A percentile compares a stretch with the other conserved stretches of the same genome.
phyloP scores from a whole-genome alignment of 768 basidiomycete genomes.

The Strobilomyces confusus region DNA sequence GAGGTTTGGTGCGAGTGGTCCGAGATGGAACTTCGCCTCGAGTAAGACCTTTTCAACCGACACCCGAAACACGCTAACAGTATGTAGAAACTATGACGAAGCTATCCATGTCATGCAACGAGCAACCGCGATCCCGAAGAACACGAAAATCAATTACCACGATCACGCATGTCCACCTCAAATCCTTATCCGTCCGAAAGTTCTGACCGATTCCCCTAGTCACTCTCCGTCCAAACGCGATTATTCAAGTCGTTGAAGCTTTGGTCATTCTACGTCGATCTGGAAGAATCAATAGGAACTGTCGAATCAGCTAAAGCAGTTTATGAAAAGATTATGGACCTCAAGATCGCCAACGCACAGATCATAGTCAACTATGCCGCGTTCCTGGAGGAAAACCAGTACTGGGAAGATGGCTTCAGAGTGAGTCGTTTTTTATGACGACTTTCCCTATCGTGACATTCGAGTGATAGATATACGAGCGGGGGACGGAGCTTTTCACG shows the following conservation, averaged over 20 bases:
- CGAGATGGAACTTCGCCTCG: slow-evolving; percentile 94
- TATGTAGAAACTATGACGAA: slow-evolving; percentile 89
- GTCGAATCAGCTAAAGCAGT: slow-evolving; percentile 89
- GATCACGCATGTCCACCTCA: slow-evolving; percentile 66
- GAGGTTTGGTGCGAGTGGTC: slow-evolving; percentile 99
- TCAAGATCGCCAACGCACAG: slow-evolving; percentile 97
- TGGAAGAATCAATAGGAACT: slow-evolving; percentile 95
- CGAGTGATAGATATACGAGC: slow-evolving; percentile 75
- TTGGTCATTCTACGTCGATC: slow-evolving; percentile 98
- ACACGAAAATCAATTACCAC: slow-evolving; percentile 87
- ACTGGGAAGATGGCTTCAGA: slow-evolving; percentile 99
- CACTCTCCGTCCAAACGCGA: slow-evolving; percentile 79
- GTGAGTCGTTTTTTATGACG: slow-evolving; percentile 45
- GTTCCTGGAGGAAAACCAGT: slow-evolving; percentile 96
- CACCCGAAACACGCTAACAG: slow-evolving; percentile 9
- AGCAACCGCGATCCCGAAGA: slow-evolving; percentile 87
- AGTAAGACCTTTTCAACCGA: slow-evolving; percentile 50
- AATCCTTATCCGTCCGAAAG: background rate
- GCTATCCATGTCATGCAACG: slow-evolving; percentile 95
- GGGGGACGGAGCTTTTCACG: slow-evolving; percentile 95
- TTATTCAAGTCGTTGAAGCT: slow-evolving; percentile 97
- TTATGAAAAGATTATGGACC: slow-evolving; percentile 94
- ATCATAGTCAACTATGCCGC: slow-evolving; percentile 95
- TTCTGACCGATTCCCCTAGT: slow-evolving; percentile 39
- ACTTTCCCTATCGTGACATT: slow-evolving; percentile 6